These are phyloP conservation scores for Tylopilus rubrobrunneus DNA, from an alignment of 768 basidiomycete genomes.

Conservation along the genomic window DNA sequence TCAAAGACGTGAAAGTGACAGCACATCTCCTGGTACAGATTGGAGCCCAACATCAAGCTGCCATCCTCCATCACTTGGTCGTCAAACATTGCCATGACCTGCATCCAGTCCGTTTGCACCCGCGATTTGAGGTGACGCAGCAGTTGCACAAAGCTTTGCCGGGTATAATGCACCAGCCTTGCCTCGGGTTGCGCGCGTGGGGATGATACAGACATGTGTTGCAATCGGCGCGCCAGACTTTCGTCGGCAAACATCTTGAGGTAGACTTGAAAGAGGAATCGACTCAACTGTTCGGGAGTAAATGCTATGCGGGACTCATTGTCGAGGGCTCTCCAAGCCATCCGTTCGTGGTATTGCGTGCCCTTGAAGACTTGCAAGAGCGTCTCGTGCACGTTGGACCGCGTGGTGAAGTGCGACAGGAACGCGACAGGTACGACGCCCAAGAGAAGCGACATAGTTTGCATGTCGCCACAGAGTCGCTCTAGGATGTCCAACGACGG, in stretches of 20 bases:
- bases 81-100: conserved; percentile 36
- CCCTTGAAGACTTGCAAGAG: conserved; percentile 1
- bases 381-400: conserved; percentile 25
- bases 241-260: conserved; percentile 30
- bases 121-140: conserved; percentile 38
- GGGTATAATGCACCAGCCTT: conserved; percentile 41
- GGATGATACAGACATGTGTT: conserved; percentile 2
- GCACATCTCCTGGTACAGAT: conserved; percentile 46
- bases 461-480: conserved; percentile 27
- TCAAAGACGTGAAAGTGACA: conserved; percentile 40
- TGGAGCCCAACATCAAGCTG: conserved; percentile 21
- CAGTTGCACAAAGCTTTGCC: conserved; percentile 46
- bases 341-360: conserved; percentile 20
- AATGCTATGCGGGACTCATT: conserved; percentile 13
- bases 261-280: conserved; percentile 25
- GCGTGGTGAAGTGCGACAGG: conserved; percentile 27
- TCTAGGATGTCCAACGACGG: conserved; percentile 17
- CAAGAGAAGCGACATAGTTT: conserved; percentile 24
- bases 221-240: conserved; percentile 12
- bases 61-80: conserved; percentile 6
- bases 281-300: conserved; percentile 22
- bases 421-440: conserved; percentile 26
- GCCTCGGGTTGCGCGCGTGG: conserved; percentile 2
- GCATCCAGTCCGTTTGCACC: conserved; percentile 39
- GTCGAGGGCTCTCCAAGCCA: conserved; percentile 24